Base-by-base conservation (phyloP, 2,329 filamentous ascomycete genomes). In the Leptographium radiaticola region DNA sequence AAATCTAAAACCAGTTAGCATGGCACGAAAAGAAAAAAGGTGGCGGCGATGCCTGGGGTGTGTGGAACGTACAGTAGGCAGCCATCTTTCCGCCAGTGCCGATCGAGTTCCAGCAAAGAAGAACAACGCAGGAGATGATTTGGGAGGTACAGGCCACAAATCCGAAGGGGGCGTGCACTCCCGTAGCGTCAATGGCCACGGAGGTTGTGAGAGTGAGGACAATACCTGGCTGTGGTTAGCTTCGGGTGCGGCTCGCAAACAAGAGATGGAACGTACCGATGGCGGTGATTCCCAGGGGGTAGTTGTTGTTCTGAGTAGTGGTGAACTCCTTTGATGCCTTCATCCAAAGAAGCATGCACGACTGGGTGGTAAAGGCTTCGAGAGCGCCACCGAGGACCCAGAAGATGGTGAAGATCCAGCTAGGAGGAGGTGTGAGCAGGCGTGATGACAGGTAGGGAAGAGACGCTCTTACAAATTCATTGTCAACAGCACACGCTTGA, bases 351-450 rank as follows among this genome's bases (percentile, higher is more conserved):
- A 69, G 66, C 0, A 78, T 65, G 0, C 86, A 69, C 0, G 77
- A 70, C 63, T 87, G 86, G 15, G 77, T 74, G 51, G 76, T 80
- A 65, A 87, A 87, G 0, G 81, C 84, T 62, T 88, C 84, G 0
- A 81, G 83, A 61, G 86, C 82, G 31, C 83, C 81, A 0, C 82
- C 83, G 44, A 87, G 80, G 57, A 84, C 75, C 82, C 81, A 86
- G 0, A 86, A 74, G 7, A 78, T 62, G 2, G 80, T 74, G 59
- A 86, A 85, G 1, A 80, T 80, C 70, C 80, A 84, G 33, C 49
- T 51, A 4, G 16, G 46, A 48, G 25, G 20, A 13, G 42, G 42
- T 8, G 42, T 44, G 4, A 44, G 42, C 12, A 5, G 11, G 16
- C 39, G 30, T 25, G 25, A 25, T 5, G 25, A 5, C 5, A 25